Evolutionary conservation across 257 asterid species (phyloP).

Genomic region (Pogostemon cablin): DNA sequence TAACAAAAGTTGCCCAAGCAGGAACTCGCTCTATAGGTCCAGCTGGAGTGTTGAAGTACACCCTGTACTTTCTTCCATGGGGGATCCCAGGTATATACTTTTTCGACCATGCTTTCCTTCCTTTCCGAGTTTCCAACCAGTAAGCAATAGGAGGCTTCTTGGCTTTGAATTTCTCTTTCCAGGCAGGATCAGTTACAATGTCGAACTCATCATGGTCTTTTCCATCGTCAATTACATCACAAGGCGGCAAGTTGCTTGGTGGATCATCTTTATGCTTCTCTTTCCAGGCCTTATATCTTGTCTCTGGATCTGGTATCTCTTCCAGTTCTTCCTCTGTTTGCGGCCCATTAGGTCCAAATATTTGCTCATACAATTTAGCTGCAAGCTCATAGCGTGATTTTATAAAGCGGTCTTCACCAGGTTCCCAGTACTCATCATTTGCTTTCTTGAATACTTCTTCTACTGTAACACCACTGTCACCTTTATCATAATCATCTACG

Average conservation of each 20-base stretch:
- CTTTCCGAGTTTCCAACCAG: conserved; percentile 95
- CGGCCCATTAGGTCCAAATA: conserved; percentile 98
- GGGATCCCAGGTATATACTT: conserved; percentile 87
- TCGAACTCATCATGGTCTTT: conserved; percentile 57
- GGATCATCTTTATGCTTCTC: conserved; percentile 92
- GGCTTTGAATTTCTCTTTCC: conserved; percentile 62
- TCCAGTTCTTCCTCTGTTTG: conserved; percentile 94
- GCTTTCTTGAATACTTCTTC: conserved; percentile 80
- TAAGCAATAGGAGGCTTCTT: conserved; percentile 92
- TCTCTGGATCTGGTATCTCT: conserved; percentile 78
- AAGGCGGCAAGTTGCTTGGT: conserved; percentile 81
- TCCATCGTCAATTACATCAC: conserved; percentile 83
- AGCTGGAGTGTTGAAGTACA: conserved; percentile 81
- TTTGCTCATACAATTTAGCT: conserved; percentile 84
- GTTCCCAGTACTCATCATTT: conserved; percentile 95
- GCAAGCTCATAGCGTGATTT: conserved; percentile 76
- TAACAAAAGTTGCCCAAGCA: conserved; percentile 97
- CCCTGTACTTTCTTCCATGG: conserved; percentile 94
- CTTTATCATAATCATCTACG: conserved; percentile 84
- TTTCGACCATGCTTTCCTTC: conserved; percentile 90
- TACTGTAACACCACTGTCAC: conserved; percentile 74
- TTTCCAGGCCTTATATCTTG: conserved; percentile 89
- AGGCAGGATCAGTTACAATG: conserved; percentile 66
- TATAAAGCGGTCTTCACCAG: conserved; percentile 89
- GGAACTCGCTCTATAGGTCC: conserved; percentile 98